Conservation (phyloP, 2,329 filamentous ascomycete genomes). For the Stachybotrys elegans region DNA sequence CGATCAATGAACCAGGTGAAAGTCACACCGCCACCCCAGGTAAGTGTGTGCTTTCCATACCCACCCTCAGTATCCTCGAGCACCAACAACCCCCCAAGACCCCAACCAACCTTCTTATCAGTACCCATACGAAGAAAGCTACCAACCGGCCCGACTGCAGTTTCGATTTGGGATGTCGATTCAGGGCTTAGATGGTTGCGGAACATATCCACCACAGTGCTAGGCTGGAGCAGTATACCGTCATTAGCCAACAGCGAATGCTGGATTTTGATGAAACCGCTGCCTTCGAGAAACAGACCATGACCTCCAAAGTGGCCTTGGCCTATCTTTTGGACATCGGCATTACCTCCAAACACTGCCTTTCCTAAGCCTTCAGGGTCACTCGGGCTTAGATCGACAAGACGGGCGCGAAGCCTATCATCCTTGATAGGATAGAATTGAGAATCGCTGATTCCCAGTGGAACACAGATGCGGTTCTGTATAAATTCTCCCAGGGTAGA, state of each 20-base stretch:
- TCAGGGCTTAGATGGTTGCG: conserved; percentile 35
- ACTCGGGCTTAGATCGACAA: conserved; percentile 31
- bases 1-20: conserved; percentile 45
- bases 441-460: conserved; percentile 34
- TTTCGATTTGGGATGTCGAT: conserved; percentile 18
- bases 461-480: conserved; percentile 36
- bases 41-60: conserved; percentile 36
- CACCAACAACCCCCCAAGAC: conserved; percentile 35
- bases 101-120: conserved; percentile 28
- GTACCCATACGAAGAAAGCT: conserved; percentile 30
- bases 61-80: conserved; percentile 35
- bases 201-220: conserved; percentile 40
- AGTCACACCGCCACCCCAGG: conserved; percentile 41
- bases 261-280: conserved; percentile 39
- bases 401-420: conserved; percentile 25
- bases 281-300: conserved; percentile 30
- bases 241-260: conserved; percentile 43
- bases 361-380: conserved; percentile 28
- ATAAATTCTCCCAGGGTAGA: conserved; percentile 37
- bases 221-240: conserved; percentile 36
- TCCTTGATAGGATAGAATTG: conserved; percentile 32
- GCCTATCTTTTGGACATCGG: conserved; percentile 24
- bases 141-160: conserved; percentile 25
- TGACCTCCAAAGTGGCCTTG: conserved; percentile 39
- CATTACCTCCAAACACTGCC: conserved; percentile 27